phyloP scores from a whole-genome alignment of 805 yeast genomes.

The Metschnikowia colocasiae region DNA sequence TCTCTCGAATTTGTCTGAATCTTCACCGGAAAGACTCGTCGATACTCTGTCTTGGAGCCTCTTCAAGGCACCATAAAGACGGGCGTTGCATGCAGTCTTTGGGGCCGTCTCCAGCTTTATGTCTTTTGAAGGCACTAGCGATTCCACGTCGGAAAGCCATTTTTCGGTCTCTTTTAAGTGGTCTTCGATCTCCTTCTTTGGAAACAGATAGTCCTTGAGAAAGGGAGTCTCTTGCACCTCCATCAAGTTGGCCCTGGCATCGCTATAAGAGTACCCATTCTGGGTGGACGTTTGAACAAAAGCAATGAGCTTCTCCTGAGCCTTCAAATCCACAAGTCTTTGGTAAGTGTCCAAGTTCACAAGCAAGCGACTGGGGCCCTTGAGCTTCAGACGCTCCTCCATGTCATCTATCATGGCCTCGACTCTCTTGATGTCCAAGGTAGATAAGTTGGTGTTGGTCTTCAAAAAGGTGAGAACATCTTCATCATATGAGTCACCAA shows the following conservation, averaged over 20 bases:
- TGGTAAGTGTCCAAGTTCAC: slow-evolving; percentile 22
- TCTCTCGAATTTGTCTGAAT: slow-evolving; percentile 21
- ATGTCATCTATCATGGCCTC: slow-evolving; percentile 24
- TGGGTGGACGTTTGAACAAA: slow-evolving; percentile 21
- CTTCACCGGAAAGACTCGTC: slow-evolving; percentile 26
- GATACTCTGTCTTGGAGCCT: slow-evolving; percentile 21
- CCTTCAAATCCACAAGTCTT: slow-evolving; percentile 19
- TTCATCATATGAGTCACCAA: slow-evolving; percentile 25
- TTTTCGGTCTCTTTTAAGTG: slow-evolving; percentile 20
- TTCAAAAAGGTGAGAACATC: slow-evolving; percentile 18
- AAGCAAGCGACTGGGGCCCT: slow-evolving; percentile 25
- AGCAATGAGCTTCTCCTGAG: slow-evolving; percentile 27
- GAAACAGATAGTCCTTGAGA: slow-evolving; percentile 13
- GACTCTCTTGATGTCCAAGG: slow-evolving; percentile 23
- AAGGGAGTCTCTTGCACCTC: slow-evolving; percentile 23
- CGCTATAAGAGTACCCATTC: slow-evolving; percentile 18
- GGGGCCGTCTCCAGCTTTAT: neutral
- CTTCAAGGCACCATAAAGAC: slow-evolving; percentile 20
- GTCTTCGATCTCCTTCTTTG: slow-evolving; percentile 10
- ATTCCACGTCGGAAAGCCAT: slow-evolving; percentile 23
- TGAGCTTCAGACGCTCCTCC: slow-evolving; percentile 24
- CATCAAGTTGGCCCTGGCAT: slow-evolving; percentile 22
- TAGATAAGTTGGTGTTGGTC: slow-evolving; percentile 17
- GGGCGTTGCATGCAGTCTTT: slow-evolving; percentile 20
- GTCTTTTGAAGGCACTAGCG: slow-evolving; percentile 12